Conservation (phyloP, 1,284 basidiomycete genomes). For the Apiotrichum montevideense region DNA sequence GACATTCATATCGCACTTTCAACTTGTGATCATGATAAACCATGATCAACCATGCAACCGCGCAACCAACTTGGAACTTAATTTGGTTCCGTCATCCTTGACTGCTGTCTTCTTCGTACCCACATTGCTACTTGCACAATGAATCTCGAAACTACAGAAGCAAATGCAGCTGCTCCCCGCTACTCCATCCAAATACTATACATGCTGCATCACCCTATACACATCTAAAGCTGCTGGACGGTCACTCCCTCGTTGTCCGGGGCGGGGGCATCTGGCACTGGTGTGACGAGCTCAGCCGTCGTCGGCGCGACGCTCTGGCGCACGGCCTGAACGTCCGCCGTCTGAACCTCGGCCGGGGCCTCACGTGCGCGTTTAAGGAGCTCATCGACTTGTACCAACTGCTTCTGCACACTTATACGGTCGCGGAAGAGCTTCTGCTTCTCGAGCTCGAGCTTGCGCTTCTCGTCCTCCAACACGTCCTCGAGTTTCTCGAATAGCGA, state of each 20-base stretch:
- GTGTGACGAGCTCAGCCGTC: slow-evolving; percentile 11
- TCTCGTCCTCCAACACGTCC: slow-evolving; percentile 77
- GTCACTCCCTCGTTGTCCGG: background rate
- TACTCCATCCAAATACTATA: background rate
- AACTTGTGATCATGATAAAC: no score
- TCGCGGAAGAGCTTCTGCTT: slow-evolving; percentile 45
- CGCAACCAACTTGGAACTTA: no score
- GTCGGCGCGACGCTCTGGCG: slow-evolving; percentile 10
- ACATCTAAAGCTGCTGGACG: slow-evolving; percentile 1
- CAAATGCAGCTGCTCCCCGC: no score
- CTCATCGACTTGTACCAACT: slow-evolving; percentile 37
- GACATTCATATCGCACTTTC: no score
- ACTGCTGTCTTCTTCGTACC: no score
- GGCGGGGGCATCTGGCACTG: background rate
- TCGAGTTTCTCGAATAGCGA: slow-evolving; percentile 86
- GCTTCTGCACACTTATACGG: slow-evolving; percentile 32
- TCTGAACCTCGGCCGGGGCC: slow-evolving; percentile 4
- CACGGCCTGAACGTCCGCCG: slow-evolving; percentile 6
- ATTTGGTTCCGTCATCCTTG: no score
- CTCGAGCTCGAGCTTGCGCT: slow-evolving; percentile 43
- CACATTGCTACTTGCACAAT: no score
- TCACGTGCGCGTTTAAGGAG: slow-evolving; percentile 34
- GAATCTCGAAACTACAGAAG: no score
- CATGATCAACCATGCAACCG: no score
- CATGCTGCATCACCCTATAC: background rate